Percentiles rank a stretch among this genome's conserved stretches.
phyloP scores from a whole-genome alignment of 2,329 filamentous ascomycete genomes.

The Diplodia intermedia region DNA sequence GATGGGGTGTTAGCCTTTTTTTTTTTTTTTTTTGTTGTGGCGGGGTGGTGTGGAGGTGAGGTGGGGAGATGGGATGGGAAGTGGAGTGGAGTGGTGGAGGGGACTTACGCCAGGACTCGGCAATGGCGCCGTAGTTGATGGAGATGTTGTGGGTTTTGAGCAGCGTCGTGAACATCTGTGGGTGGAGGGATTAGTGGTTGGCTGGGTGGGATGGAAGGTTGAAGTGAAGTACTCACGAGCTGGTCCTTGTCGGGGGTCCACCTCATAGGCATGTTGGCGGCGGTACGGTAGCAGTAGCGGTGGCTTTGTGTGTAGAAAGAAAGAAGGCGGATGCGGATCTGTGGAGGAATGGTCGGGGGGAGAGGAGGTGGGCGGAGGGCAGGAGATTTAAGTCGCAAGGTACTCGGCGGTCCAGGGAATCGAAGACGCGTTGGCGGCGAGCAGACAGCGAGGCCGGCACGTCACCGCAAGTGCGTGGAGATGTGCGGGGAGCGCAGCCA shows the following conservation, averaged over 20 bases:
- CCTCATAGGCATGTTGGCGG: slow-evolving; percentile 35
- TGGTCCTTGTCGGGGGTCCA: slow-evolving; percentile 39
- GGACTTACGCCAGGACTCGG: slow-evolving; percentile 26
- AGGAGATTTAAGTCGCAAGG: slow-evolving; percentile 1
- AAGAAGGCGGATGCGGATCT: not conserved
- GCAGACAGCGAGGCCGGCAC: slow-evolving; percentile 20
- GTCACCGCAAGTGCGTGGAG: not conserved
- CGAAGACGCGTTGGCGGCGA: slow-evolving; percentile 9
- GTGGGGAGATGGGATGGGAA: too few species aligned
- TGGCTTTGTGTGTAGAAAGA: too few species aligned
- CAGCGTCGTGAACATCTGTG: slow-evolving; percentile 20
- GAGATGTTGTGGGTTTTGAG: slow-evolving; percentile 9
- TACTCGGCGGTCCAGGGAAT: slow-evolving; percentile 5
- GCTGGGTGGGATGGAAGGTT: not conserved
- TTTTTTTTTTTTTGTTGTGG: too few species aligned
- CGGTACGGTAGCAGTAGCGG: not conserved
- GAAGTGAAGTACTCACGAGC: slow-evolving; percentile 24
- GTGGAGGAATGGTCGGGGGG: not conserved
- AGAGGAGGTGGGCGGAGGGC: not conserved
- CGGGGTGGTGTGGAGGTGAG: not conserved
- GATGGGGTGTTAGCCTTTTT: not conserved
- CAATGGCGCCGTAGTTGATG: slow-evolving; percentile 22
- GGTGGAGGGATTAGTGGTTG: not conserved
- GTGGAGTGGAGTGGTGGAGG: not conserved
- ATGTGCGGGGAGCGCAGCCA: not conserved